Base-by-base conservation (phyloP, 139 green algal genomes). In the Nannochloris sp. region DNA sequence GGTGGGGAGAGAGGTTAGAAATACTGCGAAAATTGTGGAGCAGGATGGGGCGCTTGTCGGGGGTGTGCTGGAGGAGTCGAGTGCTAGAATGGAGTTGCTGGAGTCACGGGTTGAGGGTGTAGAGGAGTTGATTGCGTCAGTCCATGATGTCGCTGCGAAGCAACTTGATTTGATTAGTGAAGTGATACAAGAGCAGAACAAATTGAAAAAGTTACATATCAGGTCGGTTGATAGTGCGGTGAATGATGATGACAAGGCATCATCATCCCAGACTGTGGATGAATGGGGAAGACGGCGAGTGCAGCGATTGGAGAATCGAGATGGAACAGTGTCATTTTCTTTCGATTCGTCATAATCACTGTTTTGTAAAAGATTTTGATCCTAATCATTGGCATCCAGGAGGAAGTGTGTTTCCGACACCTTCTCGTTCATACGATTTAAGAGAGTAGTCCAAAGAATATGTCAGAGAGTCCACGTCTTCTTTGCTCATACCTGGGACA, bases 61-160 rank as follows among this genome's bases (percentile, higher is more conserved):
- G 3, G 68, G 75, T 54, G 44, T 48, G 12, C 27, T 78, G 16
- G 40, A 54, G 1, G 48, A 6, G 4, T 16, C 74, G 57, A 64
- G 31, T 11, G 15, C 44, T 7, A 55, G 50, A 19, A 36, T 75
- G 50, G 73, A 74, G 37, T 18, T 23, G 31, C 19, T 75, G 18
- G 57, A 78, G 6, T 44, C 31, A 6, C 66, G 75, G 3, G 21
- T 74, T 4, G 25, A 60, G 3, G 75, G 76, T 18, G 67, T 44
- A 2, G 58, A 75, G 64, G 53, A 64, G 29, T 60, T 81, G 37
- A 34, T 82, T 23, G 66, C 11, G 4, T 69, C 70, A 29, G 53
- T 76, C 58, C 67, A 76, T 69, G 75, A 73, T 58, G 62, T 74
- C 15, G 65, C 68, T 14, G 63, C 68, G 25, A 82, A 82, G 68